Evolutionary conservation across 2,329 filamentous ascomycete genomes (phyloP).

Genomic region (Fusarium drepaniforme): DNA sequence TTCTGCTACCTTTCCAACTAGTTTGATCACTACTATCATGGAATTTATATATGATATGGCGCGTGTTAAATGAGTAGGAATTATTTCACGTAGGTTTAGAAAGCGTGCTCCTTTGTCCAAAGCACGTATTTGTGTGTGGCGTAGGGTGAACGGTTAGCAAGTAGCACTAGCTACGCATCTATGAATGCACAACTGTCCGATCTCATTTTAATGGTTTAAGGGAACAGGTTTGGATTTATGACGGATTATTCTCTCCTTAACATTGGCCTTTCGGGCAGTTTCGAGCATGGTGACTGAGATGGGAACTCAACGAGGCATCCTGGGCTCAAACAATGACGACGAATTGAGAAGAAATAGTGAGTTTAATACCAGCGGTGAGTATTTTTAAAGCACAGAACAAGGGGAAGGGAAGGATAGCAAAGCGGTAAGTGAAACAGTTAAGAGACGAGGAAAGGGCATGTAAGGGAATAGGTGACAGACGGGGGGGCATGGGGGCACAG

Average conservation of each 20-base stretch:
- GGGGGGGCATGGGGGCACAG: neutral
- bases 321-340: neutral
- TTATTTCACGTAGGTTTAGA: neutral
- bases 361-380: neutral
- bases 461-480: neutral
- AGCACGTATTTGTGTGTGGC: neutral
- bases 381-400: neutral
- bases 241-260: neutral
- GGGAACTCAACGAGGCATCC: neutral
- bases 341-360: neutral
- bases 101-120: neutral
- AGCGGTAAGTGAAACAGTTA: neutral
- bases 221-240: neutral
- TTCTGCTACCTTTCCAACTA: too few relatives aligned
- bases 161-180: neutral
- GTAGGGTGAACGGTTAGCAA: neutral
- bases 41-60: neutral
- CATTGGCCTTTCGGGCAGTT: neutral
- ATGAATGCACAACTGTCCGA: neutral
- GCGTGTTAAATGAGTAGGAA: neutral
- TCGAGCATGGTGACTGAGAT: neutral
- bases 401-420: neutral
- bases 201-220: neutral
- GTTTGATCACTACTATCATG: neutral
- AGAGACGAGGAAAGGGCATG: neutral